These are phyloP conservation scores for Pythium apleroticum DNA, from an alignment of 352 stramenopile genomes.

Conservation along the genomic window DNA sequence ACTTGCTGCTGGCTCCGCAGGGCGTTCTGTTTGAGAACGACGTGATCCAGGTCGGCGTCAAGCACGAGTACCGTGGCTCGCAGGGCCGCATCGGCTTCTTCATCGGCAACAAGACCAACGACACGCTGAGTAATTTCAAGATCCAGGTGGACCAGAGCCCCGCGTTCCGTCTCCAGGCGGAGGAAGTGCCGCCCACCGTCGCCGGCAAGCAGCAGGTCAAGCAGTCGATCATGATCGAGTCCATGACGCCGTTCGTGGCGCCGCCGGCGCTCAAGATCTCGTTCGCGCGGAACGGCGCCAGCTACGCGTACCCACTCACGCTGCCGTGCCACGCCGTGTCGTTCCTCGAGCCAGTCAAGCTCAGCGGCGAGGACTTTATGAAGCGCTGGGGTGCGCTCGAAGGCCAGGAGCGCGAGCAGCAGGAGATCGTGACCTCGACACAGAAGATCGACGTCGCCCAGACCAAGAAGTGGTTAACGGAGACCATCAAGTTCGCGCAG, in stretches of 20 bases:
- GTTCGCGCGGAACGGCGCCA: conserved; percentile 71
- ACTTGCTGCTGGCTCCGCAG: conserved; percentile 89
- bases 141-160: conserved; percentile 54
- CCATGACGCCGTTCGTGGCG: conserved; percentile 90
- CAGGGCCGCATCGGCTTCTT: conserved; percentile 95
- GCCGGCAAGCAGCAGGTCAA: conserved; percentile 90
- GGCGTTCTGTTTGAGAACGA: conserved; percentile 92
- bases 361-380: conserved; percentile 91
- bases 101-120: conserved; percentile 92
- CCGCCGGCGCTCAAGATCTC: conserved; percentile 86
- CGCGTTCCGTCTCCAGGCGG: conserved; percentile 60
- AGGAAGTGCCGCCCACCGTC: conserved; percentile 74
- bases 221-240: conserved; percentile 91
- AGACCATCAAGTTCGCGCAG: conserved; percentile 89
- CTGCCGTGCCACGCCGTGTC: conserved; percentile 88
- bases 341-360: conserved; percentile 92
- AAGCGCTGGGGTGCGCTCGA: conserved; percentile 92
- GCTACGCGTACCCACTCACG: conserved; percentile 67
- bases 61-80: conserved; percentile 94
- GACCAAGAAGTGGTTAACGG: conserved; percentile 80
- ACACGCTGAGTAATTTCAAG: conserved; percentile 82
- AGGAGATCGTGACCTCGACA: conserved; percentile 87
- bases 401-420: conserved; percentile 89
- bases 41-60: conserved; percentile 93
- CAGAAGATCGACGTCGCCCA: conserved; percentile 84